phyloP scores from a whole-genome alignment of 2,329 filamentous ascomycete species.

The Hypoxylon sp. region DNA sequence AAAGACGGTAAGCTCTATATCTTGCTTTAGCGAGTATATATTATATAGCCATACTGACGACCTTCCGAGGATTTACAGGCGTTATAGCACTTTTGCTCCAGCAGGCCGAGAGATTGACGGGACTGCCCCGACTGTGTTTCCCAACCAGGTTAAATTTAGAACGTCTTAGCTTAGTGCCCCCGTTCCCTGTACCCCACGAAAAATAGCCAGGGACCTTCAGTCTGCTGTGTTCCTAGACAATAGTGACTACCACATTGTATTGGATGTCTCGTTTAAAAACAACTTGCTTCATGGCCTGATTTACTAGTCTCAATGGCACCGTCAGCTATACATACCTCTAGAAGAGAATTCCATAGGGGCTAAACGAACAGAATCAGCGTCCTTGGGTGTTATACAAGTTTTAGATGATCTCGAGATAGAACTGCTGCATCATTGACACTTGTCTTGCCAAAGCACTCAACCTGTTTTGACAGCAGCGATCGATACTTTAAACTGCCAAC shows the following conservation, averaged over 20 bases:
- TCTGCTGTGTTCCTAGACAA: neutral
- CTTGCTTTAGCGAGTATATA: neutral
- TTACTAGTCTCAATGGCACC: too few species aligned
- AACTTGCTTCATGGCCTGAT: too few species aligned
- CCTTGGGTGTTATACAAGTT: too few species aligned
- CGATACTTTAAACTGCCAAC: neutral
- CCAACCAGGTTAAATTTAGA: neutral
- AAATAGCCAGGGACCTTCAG: neutral
- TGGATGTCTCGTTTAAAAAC: neutral
- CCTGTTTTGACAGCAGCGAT: slow-evolving; percentile 14
- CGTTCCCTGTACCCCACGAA: too few species aligned
- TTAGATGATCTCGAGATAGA: too few species aligned
- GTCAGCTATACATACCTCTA: too few species aligned
- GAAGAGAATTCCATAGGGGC: too few species aligned
- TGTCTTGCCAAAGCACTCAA: neutral
- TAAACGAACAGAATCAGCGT: too few species aligned
- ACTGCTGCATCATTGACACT: slow-evolving; percentile 20
- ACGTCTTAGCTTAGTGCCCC: neutral
- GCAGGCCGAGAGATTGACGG: neutral
- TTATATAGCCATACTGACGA: neutral
- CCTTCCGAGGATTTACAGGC: too few species aligned
- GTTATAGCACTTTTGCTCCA: neutral
- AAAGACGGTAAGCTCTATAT: slow-evolving; percentile 1
- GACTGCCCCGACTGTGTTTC: neutral
- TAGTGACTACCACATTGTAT: neutral